A percentile compares a stretch with the other conserved stretches of the same genome.
Conservation (phyloP, 495 filamentous ascomycete genomes). For the Elaphomyces granulatus region DNA sequence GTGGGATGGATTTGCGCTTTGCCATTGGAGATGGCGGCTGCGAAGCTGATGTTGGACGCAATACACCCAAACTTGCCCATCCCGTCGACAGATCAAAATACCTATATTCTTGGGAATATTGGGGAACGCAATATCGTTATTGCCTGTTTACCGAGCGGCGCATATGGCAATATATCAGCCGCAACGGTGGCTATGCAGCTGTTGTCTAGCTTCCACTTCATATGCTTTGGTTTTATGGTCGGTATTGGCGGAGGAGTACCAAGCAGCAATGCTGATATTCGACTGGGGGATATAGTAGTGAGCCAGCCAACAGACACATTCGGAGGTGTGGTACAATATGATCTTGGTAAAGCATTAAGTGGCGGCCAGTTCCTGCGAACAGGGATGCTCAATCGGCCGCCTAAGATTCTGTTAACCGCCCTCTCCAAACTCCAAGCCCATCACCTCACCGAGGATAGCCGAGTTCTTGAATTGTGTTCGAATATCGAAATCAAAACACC, state of each 20-base stretch:
- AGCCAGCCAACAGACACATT: slow-evolving; percentile 10
- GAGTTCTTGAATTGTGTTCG: slow-evolving; percentile 6
- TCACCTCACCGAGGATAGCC: slow-evolving; percentile 7
- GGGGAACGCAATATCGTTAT: slow-evolving; percentile 17
- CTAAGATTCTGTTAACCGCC: slow-evolving; percentile 8
- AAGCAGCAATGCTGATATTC: slow-evolving; percentile 12
- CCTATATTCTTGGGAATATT: slow-evolving; percentile 12
- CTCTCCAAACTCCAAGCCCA: slow-evolving; percentile 4
- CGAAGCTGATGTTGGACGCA: slow-evolving; percentile 6
- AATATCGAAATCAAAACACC: slow-evolving; percentile 2
- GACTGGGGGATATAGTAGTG: slow-evolving; percentile 29
- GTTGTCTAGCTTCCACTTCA: slow-evolving; percentile 12
- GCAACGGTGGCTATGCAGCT: slow-evolving; percentile 16
- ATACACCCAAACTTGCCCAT: neutral
- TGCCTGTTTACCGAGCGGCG: slow-evolving; percentile 13
- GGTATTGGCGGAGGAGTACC: slow-evolving; percentile 20
- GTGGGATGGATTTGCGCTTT: slow-evolving; percentile 26
- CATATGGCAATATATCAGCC: slow-evolving; percentile 16
- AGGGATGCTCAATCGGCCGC: slow-evolving; percentile 11
- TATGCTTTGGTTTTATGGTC: slow-evolving; percentile 25
- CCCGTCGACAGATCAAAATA: slow-evolving; percentile 10
- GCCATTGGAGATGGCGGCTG: slow-evolving; percentile 9
- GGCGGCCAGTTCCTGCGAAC: slow-evolving; percentile 11
- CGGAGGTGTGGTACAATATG: slow-evolving; percentile 14
- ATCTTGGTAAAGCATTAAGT: slow-evolving; percentile 4